Base-by-base conservation (phyloP, 768 basidiomycete genomes). In the Gymnopilus junonius region DNA sequence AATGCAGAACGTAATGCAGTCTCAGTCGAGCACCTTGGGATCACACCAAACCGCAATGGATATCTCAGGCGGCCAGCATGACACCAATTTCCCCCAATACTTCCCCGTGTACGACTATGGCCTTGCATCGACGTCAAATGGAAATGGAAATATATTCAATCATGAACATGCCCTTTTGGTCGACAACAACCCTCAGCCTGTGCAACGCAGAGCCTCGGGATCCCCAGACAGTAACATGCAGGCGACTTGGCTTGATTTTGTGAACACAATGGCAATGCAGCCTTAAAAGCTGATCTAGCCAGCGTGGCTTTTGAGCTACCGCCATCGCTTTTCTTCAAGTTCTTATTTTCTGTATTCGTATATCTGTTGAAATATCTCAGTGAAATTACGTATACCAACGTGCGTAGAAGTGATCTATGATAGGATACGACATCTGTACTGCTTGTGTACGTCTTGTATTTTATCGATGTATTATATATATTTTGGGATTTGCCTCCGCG, bases 101-200 rank as follows among this genome's bases (percentile, higher is more conserved):
- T 91, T 92, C 81, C 83, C 89, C 1, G 90, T 91, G 32, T 91
- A 89, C 67, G 90, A 91, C 71, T 91, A 92, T 70, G 83, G 80
- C 43, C 62, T 66, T 75, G 80, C 65, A 75, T 72, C 43, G 71
- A 74, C 66, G 62, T 73, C 69, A 62, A 69, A 62, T 48, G 39
- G 61, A 46, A 70, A 65, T 60, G 65, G 67, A 11, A 68, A 55
- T n/a, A 51, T 63, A 61, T 62, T 66, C 50, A 25, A 37, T 10
- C 60, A 67, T 21, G 67, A 67, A 35, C 65, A 63, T 21, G 21
- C 39, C 20, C 57, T 63, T 14, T 62, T 82, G 74, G 65, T 83
- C 34, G 79, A 84, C 57, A 68, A 79, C 43, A 79, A 79, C 43
- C 77, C 79, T 7, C 60, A 79, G 63, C 71, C 79, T 42, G 65